These are phyloP conservation scores for Penicillium sp. DNA, from an alignment of 2,329 filamentous ascomycete genomes.

Conservation along the genomic window DNA sequence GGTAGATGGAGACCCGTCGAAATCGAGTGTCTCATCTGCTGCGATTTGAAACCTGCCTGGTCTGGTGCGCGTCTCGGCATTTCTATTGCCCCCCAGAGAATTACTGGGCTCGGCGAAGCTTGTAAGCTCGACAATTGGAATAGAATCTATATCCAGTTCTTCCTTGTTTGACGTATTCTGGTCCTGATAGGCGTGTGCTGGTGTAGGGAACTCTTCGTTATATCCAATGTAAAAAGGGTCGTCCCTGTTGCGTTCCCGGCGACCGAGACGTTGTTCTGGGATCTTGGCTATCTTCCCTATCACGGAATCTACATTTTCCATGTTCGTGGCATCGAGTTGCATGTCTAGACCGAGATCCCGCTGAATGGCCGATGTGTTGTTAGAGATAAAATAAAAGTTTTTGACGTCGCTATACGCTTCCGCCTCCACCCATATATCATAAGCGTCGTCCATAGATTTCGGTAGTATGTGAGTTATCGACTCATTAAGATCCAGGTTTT, in stretches of 20 bases:
- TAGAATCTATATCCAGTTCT: slow-evolving; percentile 85
- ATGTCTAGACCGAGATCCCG: slow-evolving; percentile 8
- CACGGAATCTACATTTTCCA: not conserved
- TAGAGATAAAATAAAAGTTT: slow-evolving; percentile 38
- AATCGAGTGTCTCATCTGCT: slow-evolving; percentile 67
- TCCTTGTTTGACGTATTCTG: slow-evolving; percentile 68
- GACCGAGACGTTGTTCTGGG: slow-evolving; percentile 60
- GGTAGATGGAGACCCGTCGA: slow-evolving; percentile 35
- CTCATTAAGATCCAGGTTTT: slow-evolving; percentile 71
- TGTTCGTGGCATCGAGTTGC: not conserved
- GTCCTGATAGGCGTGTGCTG: slow-evolving; percentile 76
- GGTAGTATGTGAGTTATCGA: slow-evolving; percentile 75
- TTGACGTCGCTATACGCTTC: slow-evolving; percentile 43
- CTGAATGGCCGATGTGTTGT: slow-evolving; percentile 20
- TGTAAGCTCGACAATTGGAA: slow-evolving; percentile 91
- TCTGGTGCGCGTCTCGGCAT: slow-evolving; percentile 16
- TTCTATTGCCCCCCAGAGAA: slow-evolving; percentile 8
- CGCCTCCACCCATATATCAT: slow-evolving; percentile 46
- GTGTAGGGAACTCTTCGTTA: slow-evolving; percentile 53
- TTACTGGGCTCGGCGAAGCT: slow-evolving; percentile 54
- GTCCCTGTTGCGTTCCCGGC: slow-evolving; percentile 77
- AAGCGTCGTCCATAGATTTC: slow-evolving; percentile 58
- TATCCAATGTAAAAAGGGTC: slow-evolving; percentile 89
- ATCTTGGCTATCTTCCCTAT: not conserved
- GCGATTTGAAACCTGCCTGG: slow-evolving; percentile 60